Conservation (phyloP, 1,284 basidiomycete species). For the Ceratobasidium sp. region DNA sequence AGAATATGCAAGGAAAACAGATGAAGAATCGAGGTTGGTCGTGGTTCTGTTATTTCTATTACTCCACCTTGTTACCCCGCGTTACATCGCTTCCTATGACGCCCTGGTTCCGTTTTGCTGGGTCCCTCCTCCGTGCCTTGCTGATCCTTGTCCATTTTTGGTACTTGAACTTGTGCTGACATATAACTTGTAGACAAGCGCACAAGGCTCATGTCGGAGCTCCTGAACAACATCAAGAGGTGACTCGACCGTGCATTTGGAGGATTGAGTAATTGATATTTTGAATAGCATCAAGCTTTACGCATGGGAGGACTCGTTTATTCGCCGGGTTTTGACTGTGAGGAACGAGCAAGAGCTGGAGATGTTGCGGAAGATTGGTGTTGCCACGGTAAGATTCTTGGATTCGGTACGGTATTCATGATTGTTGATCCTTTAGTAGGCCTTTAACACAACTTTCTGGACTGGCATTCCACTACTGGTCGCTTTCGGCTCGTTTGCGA, state of each 20-base stretch:
- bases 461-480: slow-evolving; percentile 61
- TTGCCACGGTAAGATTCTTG: slow-evolving; percentile 61
- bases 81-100: too few species aligned
- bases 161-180: neutral
- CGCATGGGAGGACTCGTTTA: slow-evolving; percentile 89
- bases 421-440: slow-evolving; percentile 31
- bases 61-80: too few species aligned
- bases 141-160: slow-evolving; percentile 13
- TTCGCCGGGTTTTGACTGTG: slow-evolving; percentile 72
- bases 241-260: neutral
- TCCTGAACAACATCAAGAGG: slow-evolving; percentile 87
- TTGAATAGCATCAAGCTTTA: slow-evolving; percentile 74
- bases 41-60: neutral
- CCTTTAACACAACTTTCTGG: slow-evolving; percentile 42
- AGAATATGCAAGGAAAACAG: slow-evolving; percentile 81
- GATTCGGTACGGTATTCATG: too few species aligned
- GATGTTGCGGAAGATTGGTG: slow-evolving; percentile 81
- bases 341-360: slow-evolving; percentile 86
- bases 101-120: neutral
- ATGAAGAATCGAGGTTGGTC: slow-evolving; percentile 82
- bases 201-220: slow-evolving; percentile 76
- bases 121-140: neutral
- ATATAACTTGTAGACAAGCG: slow-evolving; percentile 58
- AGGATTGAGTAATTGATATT: neutral
- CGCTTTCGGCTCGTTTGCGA: slow-evolving; percentile 86